Base-by-base conservation (phyloP, 805 yeast species). In the Yarrowia divulgata region DNA sequence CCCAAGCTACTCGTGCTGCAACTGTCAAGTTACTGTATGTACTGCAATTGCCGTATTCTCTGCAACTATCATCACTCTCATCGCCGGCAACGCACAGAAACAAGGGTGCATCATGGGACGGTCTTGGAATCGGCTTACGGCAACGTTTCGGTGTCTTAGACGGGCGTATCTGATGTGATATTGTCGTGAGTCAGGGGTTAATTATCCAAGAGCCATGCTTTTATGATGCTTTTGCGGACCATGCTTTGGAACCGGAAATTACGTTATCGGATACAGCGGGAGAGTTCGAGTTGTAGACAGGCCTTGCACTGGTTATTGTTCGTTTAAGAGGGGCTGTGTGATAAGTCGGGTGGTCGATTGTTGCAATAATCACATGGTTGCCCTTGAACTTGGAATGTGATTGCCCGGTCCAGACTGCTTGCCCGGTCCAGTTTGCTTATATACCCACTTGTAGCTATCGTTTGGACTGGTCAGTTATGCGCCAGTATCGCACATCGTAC, bases 101-200 rank as follows among this genome's bases (percentile, higher is more conserved):
- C 29, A 23, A 23, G 4, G 12, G 5, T 52, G 57, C 42, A 9
- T 6, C 39, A 4, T 23, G 29, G 3, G 3, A 23, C 29, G 29
- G 29, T 23, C 29, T 23, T 23, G 29, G 29, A 23, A 23, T 23
- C 29, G 29, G 29, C 4, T 23, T 4, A 23, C 29, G 29, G 29
- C 29, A 23, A 2, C 58, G 58, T 29, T 10, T 12, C 16, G 3
- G 12, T 54, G 58, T 54, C 58, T 54, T 37, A 54, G 58, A 54
- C 14, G 8, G 34, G 40, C 34, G 23, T 16, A 49, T 35, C 10
- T n/a, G 42, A 50, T 32, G 35, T 35, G n/a, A 50, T 14, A 50
- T n/a, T 18, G 16, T n/a, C 37, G 32, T 29, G 58, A 18, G 39
- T 34, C 58, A 54, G 58, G 58, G 58, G 58, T 23, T n/a, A n/a